Base-by-base conservation (phyloP, 805 yeast genomes). In the Candida easanensis region DNA sequence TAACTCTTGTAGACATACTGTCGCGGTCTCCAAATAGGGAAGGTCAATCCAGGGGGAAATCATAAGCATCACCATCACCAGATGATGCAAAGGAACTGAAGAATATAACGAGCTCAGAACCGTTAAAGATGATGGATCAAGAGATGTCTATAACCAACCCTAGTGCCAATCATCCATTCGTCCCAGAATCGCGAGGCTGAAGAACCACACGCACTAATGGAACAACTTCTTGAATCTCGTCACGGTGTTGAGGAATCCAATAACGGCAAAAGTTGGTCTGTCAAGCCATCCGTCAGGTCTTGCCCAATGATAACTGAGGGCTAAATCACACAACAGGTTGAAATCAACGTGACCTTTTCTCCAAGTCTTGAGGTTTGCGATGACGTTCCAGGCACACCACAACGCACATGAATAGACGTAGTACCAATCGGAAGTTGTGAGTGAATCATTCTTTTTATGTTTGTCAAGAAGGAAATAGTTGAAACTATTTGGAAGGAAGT, bases 271-370 rank as follows among this genome's bases (percentile, higher is more conserved):
- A 16, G 46, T 16, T 14, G 51, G 48, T 32, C 45, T 38, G 16
- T 41, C 36, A 17, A 53, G 37, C 40, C 41, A 39, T 3, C 56
- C 57, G 5, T 42, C 46, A 5, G 52, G 47, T 2, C 41, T 15
- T n/a, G 50, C 44, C 57, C 57, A 53, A 31, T 53, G 57, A 21
- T 51, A 53, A 40, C 52, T 49, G 10, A 53, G 38, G 1, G 48
- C 18, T n/a, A 51, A 35, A 36, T 53, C 48, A 35, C 49, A 51
- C 7, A 50, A 13, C 16, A 38, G 31, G 25, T 40, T 48, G 43
- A 46, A 40, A 20, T 50, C 30, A 18, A 32, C 21, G 7, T 34
- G 19, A 3, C 48, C 45, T 17, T 42, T 42, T 27, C 38, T 38
- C 36, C 30, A 35, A 8, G 20, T 15, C 39, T 52, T 53, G 16